phyloP scores from a whole-genome alignment of 2,329 filamentous ascomycete species.

The Graphilbum ipis-grandicollis region DNA sequence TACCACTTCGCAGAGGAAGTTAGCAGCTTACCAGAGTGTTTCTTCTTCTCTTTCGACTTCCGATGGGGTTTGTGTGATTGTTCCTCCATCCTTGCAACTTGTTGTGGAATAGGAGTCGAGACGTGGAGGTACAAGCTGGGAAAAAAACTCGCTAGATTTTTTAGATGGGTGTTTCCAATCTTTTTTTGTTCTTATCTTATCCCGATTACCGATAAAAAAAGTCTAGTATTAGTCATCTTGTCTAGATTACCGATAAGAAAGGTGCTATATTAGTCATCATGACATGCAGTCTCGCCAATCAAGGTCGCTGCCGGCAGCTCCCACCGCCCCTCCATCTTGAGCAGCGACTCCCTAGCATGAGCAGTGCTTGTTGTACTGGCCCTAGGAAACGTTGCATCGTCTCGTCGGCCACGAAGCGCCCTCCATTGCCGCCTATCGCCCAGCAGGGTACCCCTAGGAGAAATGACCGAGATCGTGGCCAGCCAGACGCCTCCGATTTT shows the following conservation, averaged over 20 bases:
- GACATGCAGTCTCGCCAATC: too few relatives aligned
- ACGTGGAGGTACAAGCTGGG: background rate
- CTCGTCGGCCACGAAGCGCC: background rate
- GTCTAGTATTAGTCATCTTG: too few relatives aligned
- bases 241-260: constrained; percentile 4
- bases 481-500: constrained; percentile 29
- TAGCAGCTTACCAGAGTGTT: constrained; percentile 38
- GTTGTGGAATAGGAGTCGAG: background rate
- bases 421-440: too few relatives aligned
- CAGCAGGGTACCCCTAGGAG: background rate
- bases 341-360: too few relatives aligned
- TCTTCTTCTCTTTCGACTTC: constrained; percentile 78
- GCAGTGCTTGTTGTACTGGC: too few relatives aligned
- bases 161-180: constrained; percentile 2
- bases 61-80: constrained; percentile 76
- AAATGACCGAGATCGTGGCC: constrained; percentile 27
- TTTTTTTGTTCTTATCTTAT: constrained; percentile 7
- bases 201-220: too few relatives aligned
- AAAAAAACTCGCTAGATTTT: constrained; percentile 4
- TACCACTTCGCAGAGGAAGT: too few relatives aligned
- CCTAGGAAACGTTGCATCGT: background rate
- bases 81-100: constrained; percentile 49
- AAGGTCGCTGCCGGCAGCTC: background rate
- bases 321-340: constrained; percentile 1
- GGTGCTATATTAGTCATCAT: background rate